Conservation (phyloP, 345 rosid genomes). For the Hibiscus tridactylites region DNA sequence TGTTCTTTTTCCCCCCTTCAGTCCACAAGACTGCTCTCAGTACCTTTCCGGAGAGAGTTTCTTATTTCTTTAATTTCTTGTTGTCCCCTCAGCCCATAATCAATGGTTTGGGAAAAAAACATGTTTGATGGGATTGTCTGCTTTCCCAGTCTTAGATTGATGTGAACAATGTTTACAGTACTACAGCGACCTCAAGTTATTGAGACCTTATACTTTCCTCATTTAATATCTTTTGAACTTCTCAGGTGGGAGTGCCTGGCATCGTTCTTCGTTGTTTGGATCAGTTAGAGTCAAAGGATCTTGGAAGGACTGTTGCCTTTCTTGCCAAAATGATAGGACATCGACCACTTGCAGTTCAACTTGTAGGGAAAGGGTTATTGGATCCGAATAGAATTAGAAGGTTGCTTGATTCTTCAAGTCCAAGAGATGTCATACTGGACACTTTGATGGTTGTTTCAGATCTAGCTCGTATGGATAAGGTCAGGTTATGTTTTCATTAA, state of each 20-base stretch:
- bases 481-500: slow-evolving; percentile 25
- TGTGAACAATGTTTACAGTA: not conserved
- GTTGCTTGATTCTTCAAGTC: slow-evolving; percentile 61
- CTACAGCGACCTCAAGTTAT: not conserved
- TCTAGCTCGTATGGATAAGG: slow-evolving; percentile 93
- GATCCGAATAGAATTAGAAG: slow-evolving; percentile 69
- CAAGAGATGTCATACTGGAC: slow-evolving; percentile 76
- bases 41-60: not conserved
- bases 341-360: slow-evolving; percentile 71
- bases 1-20: not conserved
- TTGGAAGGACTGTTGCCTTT: slow-evolving; percentile 81
- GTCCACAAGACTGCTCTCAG: not conserved
- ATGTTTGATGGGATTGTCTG: not conserved
- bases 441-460: slow-evolving; percentile 86
- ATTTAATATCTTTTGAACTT: slow-evolving; percentile 13
- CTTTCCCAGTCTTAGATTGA: not conserved
- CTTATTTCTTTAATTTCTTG: not conserved
- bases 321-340: slow-evolving; percentile 84
- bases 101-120: not conserved
- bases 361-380: slow-evolving; percentile 75
- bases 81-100: not conserved
- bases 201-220: not conserved
- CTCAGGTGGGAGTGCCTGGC: slow-evolving; percentile 75
- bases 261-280: slow-evolving; percentile 67
- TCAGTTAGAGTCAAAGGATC: slow-evolving; percentile 68